Evolutionary conservation across 2,329 filamentous ascomycete genomes (phyloP), one percentile per base, ranked within the genome.

Genomic region (Pseudogymnoascus destructans): DNA sequence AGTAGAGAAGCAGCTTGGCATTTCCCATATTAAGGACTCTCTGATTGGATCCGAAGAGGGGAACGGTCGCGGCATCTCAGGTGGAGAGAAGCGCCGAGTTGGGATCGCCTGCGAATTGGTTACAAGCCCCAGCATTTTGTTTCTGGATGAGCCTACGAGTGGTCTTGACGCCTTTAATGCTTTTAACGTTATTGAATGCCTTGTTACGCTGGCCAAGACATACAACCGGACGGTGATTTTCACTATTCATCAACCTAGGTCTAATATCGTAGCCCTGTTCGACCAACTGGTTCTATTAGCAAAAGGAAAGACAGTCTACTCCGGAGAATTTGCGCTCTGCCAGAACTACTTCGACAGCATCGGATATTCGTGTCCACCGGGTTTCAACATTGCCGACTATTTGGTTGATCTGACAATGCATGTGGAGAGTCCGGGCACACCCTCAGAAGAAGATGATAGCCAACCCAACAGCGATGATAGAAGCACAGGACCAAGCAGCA

Each of bases 301-400:
- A 1, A 85, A 89, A 64, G 93, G 93, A 23, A 85, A 85, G 66
- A 87, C 89, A 1, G 93, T 98, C 6, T 98, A 95, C 70, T 97
- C 93, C 2, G 93, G 93, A 0, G 88, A 89, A 1, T 95, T 97
- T 69, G 76, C 81, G 1, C 84, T 84, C 63, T 98, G 93, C 69
- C 93, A 98, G 70, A 76, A 81, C 17, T 98, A 96, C 69, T 98
- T 98, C 66, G 89, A 96, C 67, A 79, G 83, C 52, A 85, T 95
- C 61, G 95, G 93, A 42, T 98, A 96, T 70, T 77, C 87, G 55
- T 98, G 95, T 68, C 93, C 93, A 9, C 86, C 91, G 21, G 95
- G 95, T 1, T 98, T 97, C 79, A 98, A 98, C 67, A 97, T 98
- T 71, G 93, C 93, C 3, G 93, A 98, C 70, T 98, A 96, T 68